Base-by-base conservation (phyloP, 495 filamentous ascomycete species). In the Annulohypoxylon moriforme region DNA sequence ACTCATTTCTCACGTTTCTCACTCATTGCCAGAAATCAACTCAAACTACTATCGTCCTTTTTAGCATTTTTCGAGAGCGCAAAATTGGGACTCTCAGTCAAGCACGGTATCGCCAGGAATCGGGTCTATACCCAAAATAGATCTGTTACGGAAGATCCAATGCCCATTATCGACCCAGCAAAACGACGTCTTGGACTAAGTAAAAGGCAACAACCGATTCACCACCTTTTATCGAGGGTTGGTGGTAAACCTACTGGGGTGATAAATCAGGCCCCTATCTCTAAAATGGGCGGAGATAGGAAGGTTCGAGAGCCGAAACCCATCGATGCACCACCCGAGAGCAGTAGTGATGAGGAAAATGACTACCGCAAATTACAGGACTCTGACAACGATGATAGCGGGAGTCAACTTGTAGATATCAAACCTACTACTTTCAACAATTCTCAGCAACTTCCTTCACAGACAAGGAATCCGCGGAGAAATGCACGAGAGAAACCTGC, bases 321-420 rank as follows among this genome's bases (percentile, higher is more conserved):
- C 18, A 68, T 74, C 22, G 63, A 56, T n/a, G 73, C 71, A 16
- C 76, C 55, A 4, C 76, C 76, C 36, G 29, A 59, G 63, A 72
- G 73, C 34, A 77, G 73, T 46, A 77, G 73, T 38, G 73, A 76
- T 36, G 74, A 71, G 18, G 73, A 74, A 9, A 73, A 76, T 27
- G 67, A 73, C 14, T 64, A 69, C 9, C 18, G 29, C 55, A 31
- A 42, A 49, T 20, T 36, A 16, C 58, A 63, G 6, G 69, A 74
- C 52, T 74, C 73, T 34, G 71, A 74, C 29, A 66, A 60, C 49
- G 68, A 66, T 13, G 62, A 64, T 3, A 20, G 67, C 18, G 61
- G 63, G 33, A 58, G 31, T 13, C 61, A 20, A 60, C 16, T 33
- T 6, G 64, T 42, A 10, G 64, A 78, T 64, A 78, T 78, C 4